Base-by-base conservation (phyloP, 1,284 basidiomycete genomes). In the Mycena citricolor region DNA sequence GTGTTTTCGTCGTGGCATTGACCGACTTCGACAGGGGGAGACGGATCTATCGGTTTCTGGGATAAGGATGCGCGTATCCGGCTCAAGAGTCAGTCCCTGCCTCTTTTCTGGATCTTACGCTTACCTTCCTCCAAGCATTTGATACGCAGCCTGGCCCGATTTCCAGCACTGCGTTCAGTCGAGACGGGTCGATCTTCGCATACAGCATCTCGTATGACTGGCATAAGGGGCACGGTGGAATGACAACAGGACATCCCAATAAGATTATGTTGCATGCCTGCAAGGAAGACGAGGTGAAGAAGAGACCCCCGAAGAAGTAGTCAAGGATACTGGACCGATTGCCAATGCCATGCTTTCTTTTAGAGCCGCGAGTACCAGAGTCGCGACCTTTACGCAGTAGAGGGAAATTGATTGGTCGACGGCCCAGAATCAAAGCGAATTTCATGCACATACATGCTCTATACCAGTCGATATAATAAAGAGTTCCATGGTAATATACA, bases 121-220 rank as follows among this genome's bases (percentile, higher is more conserved):
- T 42, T 21, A 47, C 23, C 32, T 36, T 23, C 50, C 25, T 56
- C 55, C 49, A 65, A 92, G 80, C 81, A 40, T 83, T 88, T 63
- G 81, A 94, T 44, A 65, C 81, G 38, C 70, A 75, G 31, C 77
- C 81, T 11, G 79, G 83, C 33, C 82, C 88, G 12, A 78, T 92
- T 60, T 64, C 83, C 38, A 78, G 85, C 7, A 83, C 83, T 3
- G 73, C 83, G 2, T 95, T 94, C 77, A 94, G 90, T 68, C 83
- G 84, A 49, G 86, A 79, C 24, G 89, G 90, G 21, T 81, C 74
- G n/a, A 89, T 94, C 52, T 86, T 95, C 60, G 93, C 93, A 0
- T 97, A 95, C 55, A 83, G 89, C 0, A 64, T 93, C 16, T 89
- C 90, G 4, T 94, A 94, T 58, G 91, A 94, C 61, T 94, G 91